A percentile compares a stretch with the other conserved stretches of the same genome.
These are phyloP conservation scores for Sporothrix schenckii DNA, from an alignment of 2,329 filamentous ascomycete genomes.

Conservation along the genomic window DNA sequence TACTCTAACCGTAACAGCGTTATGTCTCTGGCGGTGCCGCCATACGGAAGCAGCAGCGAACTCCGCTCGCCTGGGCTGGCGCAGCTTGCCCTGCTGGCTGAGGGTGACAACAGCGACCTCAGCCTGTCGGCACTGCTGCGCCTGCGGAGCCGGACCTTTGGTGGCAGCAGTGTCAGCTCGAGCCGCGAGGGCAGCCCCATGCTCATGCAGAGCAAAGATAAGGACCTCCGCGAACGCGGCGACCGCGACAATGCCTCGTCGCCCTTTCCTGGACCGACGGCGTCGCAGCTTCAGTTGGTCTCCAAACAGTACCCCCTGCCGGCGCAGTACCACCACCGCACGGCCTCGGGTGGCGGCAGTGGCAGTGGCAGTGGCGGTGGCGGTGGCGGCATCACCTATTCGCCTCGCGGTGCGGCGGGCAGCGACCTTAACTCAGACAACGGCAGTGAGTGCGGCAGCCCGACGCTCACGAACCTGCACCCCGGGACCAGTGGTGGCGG, in stretches of 20 bases:
- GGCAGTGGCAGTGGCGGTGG: constrained; percentile 29
- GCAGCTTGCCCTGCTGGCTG: constrained; percentile 70
- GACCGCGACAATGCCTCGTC: constrained; percentile 50
- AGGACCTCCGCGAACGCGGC: constrained; percentile 32
- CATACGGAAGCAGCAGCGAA: constrained; percentile 46
- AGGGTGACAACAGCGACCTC: constrained; percentile 68
- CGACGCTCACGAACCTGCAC: constrained; percentile 49
- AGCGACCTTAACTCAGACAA: constrained; percentile 48
- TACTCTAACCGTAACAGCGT: constrained; percentile 94
- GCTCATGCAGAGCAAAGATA: constrained; percentile 40
- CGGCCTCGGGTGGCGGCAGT: constrained; percentile 48
- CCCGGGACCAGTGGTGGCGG: constrained; percentile 36
- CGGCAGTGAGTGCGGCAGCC: constrained; percentile 53
- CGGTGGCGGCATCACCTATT: constrained; percentile 42
- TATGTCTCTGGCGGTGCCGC: constrained; percentile 68
- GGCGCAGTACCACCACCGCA: constrained; percentile 42
- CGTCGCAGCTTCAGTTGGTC: constrained; percentile 30
- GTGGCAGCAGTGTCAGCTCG: constrained; percentile 68
- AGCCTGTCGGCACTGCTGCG: constrained; percentile 72
- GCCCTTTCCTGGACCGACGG: constrained; percentile 44
- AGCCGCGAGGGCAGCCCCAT: constrained; percentile 55
- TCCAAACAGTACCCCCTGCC: constrained; percentile 30
- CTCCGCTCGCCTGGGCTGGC: constrained; percentile 73
- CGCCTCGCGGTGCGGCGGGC: constrained; percentile 47
- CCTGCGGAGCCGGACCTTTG: constrained; percentile 75